phyloP scores from a whole-genome alignment of 176 grass and related monocot species.

The Pontederia crassipes region DNA sequence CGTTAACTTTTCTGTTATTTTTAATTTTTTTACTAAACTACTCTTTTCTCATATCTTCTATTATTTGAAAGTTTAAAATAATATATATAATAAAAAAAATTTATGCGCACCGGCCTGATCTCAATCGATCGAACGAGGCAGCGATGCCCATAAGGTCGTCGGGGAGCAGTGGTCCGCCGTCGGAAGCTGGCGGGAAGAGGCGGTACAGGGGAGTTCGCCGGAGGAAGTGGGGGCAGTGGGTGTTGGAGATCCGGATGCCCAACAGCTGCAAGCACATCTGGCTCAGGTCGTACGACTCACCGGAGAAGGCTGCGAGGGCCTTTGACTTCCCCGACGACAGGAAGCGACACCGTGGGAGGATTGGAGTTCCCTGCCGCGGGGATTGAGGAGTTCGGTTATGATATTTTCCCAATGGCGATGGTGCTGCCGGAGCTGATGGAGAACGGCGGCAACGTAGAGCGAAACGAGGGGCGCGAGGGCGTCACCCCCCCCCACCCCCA shows the following conservation, averaged over 20 bases:
- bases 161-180: not conserved
- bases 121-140: too few species aligned
- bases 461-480: too few species aligned
- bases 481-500: too few species aligned
- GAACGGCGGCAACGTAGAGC: too few species aligned
- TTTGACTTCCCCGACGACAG: conserved; percentile 13
- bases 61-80: too few species aligned
- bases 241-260: conserved; percentile 12
- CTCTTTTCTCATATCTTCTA: too few species aligned
- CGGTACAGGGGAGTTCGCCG: conserved; percentile 1
- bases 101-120: too few species aligned
- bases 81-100: too few species aligned
- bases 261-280: conserved; percentile 5
- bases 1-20: too few species aligned
- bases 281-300: conserved; percentile 5
- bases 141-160: too few species aligned
- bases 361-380: not conserved
- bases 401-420: not conserved
- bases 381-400: not conserved
- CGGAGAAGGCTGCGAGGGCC: conserved; percentile 5
- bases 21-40: too few species aligned
- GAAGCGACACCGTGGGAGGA: not conserved
- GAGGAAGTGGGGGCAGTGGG: conserved; percentile 11
- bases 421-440: not conserved
- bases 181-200: not conserved